These are phyloP conservation scores for Catharanthus roseus DNA, from an alignment of 257 asterid species.

Conservation along the genomic window DNA sequence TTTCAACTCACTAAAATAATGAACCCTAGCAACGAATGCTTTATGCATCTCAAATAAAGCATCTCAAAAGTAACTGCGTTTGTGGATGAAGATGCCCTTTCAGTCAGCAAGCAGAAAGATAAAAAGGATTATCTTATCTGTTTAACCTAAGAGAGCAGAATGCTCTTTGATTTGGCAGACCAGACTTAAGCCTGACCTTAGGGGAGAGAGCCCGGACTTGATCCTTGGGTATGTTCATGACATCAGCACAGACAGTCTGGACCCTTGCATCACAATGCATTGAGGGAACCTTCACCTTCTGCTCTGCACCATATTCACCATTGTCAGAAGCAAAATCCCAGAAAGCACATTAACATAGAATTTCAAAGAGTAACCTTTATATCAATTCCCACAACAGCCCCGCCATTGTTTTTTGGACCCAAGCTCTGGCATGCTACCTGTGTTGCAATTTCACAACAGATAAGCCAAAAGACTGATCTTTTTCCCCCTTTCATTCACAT, in stretches of 20 bases:
- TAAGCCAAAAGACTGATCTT: not conserved
- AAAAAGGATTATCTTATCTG: not conserved
- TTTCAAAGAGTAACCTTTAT: conserved; percentile 39
- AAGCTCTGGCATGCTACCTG: conserved; percentile 87
- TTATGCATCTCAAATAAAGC: too few relatives aligned
- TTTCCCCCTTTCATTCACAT: not conserved
- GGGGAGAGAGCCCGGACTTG: conserved; percentile 68
- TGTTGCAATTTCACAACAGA: not conserved
- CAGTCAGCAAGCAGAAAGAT: not conserved
- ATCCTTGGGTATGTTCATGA: conserved; percentile 45
- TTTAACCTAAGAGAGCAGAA: not conserved
- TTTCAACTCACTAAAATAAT: not conserved
- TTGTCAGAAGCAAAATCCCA: not conserved
- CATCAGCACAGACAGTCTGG: conserved; percentile 71
- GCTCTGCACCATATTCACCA: conserved; percentile 44
- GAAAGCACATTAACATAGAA: too few relatives aligned
- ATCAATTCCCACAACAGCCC: conserved; percentile 78
- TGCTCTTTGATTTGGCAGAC: not conserved
- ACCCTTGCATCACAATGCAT: conserved; percentile 78
- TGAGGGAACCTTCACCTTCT: conserved; percentile 89
- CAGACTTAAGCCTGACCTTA: conserved; percentile 28
- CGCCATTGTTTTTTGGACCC: conserved; percentile 67
- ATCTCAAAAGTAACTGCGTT: not conserved
- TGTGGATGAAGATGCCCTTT: not conserved
- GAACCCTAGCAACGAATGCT: not conserved